Evolutionary conservation across 192 early-diverging fungal species (phyloP).

Genomic region (Coemansia sp.): DNA sequence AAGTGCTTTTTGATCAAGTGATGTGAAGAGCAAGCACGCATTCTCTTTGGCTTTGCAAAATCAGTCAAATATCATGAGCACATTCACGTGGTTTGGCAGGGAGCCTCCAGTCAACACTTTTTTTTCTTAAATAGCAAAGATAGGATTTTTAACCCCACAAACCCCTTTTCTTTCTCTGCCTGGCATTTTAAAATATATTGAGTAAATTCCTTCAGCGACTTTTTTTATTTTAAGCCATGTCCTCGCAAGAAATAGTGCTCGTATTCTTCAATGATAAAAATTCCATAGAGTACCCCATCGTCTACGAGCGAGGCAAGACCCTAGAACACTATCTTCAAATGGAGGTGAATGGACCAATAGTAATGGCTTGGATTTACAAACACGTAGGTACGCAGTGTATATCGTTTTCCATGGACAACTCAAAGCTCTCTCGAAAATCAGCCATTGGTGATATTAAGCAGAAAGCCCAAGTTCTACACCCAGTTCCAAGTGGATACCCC

Average conservation of each 20-base stretch:
- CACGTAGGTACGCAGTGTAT: background rate
- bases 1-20: too few relatives aligned
- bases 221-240: background rate
- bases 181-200: too few relatives aligned
- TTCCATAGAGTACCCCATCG: background rate
- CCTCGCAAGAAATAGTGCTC: background rate
- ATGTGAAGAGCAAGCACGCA: too few relatives aligned
- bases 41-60: too few relatives aligned
- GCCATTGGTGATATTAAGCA: background rate
- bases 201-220: background rate
- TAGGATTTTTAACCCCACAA: too few relatives aligned
- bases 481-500: background rate
- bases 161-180: too few relatives aligned
- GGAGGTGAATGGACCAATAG: background rate
- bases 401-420: background rate
- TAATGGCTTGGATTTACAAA: background rate
- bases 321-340: background rate
- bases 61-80: too few relatives aligned
- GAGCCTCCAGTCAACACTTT: too few relatives aligned
- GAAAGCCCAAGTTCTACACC: background rate
- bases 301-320: background rate
- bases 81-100: too few relatives aligned
- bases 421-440: background rate
- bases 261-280: background rate
- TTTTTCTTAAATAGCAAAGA: too few relatives aligned